Evolutionary conservation across 2,329 filamentous ascomycete genomes (phyloP), one percentile per base, ranked within the genome.

Genomic region (Eurotiales sp.): DNA sequence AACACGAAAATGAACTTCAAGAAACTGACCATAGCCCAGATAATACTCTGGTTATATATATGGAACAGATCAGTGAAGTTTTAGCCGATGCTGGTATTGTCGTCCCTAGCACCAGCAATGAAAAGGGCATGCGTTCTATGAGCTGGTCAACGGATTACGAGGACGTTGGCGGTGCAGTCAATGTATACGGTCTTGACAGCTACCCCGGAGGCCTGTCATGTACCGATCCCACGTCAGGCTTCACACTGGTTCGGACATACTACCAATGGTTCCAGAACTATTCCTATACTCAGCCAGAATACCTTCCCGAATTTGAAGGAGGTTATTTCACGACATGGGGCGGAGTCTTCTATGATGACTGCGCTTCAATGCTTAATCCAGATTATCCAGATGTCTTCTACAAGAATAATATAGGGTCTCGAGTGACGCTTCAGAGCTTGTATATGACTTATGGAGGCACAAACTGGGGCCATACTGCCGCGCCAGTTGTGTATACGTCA

Each of bases 391-490:
- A 87, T 15, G 84, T 92, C 0, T 89, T 90, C 62, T 88, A 90
- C 67, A 92, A 91, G 75, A 88, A 90, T 58, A 76, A 83, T 45
- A 81, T 84, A 48, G 81, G 81, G 25, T 81, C 84, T n/a, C 84
- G 83, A 0, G 78, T 84, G 1, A 83, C 80, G 0, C 80, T 91
- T 7, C 73, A 89, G 51, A 90, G 84, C 58, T 62, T 89, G 1
- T 91, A 90, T 65, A 91, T 91, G 88, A 82, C 80, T 0, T 88
- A 79, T 58, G 88, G 88, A 14, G 88, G 88, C 4, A 91, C 88
- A 0, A 93, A 92, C 64, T 92, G 87, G 88, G 88, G 88, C 0
- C 90, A 90, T 55, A 68, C 89, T 4, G 86, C 87, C 0, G 81
- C 88, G 55, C 77, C 84, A 6, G 84, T 83, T 8, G 82, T 77